Base-by-base conservation (phyloP, 257 asterid genomes). In the Scutellaria galericulata region DNA sequence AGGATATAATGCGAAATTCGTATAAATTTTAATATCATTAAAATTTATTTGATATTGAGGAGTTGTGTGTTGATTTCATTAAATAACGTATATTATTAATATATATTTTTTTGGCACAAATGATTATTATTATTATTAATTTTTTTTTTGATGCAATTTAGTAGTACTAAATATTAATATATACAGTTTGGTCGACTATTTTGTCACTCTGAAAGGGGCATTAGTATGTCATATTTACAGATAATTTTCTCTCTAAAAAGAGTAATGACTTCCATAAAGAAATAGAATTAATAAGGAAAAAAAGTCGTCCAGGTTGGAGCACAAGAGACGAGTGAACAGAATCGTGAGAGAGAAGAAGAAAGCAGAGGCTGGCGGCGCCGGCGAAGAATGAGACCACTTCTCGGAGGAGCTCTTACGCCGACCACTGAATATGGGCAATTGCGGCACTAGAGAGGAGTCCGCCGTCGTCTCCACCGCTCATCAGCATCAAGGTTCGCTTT, bases 361-460 rank as follows among this genome's bases (percentile, higher is more conserved):
- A 67, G 67, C 45, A 55, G 37, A 64, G 80, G 76, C 62, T 54
- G 78, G 69, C 66, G 68, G 72, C 66, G 75, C 72, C 79, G 72
- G 66, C 82, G 79, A 77, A 84, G 84, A 72, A 84, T 85, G 90
- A 84, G 86, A 81, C 77, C 73, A 64, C 65, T 54, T 72, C 65
- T 73, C 81, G 77, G 31, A 11, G 81, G 66, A 62, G 68, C 71
- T 70, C 67, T 64, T 52, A 75, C 24, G 75, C 63, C 56, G 61
- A 48, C 73, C 73, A 65, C 10, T 51, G 69, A 70, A 79, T 41
- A 95, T 95, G 99, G 98, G 99, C 59, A 95, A 95, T 76, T 94
- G 98, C 86, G 99, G 99, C 74, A 94, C 98, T 88, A 85, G 98
- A 69, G 98, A 94, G 72, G 99, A 95, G 76, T 86, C 99, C 22